Evolutionary conservation across 2,329 filamentous ascomycete genomes (phyloP), one percentile per base, ranked within the genome.

Genomic region (Stemphylium vesicarium): DNA sequence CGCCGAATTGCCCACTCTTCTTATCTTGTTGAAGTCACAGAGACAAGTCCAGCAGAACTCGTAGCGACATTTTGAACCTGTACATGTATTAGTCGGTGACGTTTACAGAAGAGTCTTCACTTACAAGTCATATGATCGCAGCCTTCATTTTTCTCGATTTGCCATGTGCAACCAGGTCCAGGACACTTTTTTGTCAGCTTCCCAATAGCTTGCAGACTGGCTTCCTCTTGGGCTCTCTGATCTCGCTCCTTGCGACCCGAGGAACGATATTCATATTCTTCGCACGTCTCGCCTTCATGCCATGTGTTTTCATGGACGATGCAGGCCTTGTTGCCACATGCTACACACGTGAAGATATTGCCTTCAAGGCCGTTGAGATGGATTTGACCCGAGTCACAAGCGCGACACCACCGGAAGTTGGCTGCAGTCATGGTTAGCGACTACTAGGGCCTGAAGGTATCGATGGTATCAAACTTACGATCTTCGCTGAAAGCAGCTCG

Each of bases 371-470:
- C 78, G 3, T 68, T 74, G 26, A 84, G 79, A 44, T 86, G 83
- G 10, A 84, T 75, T 54, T 86, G 84, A 0, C 84, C 83, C 1
- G 76, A 80, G 3, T 70, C 73, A 60, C 85, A 87, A 1, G 59
- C 59, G 4, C 82, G 77, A 60, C 85, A 87, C 80, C 81, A 85
- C n/a, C 79, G 69, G 64, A 85, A 86, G 45, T 80, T 79, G 0
- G 77, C 59, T 59, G 26, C 11, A 33, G 26, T 10, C 12, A 24
- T 37, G 20, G 20, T 46, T 38, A 51, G 42, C 48, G 31, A 2
- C 10, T 6, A 33, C 11, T 36, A 11, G 20, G 15, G 6, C 4
- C 7, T 13, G 2, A 31, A n/a, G 1, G 2, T 4, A 20, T 5
- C 22, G 7, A 1, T 12, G n/a, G 3, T 24, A 18, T 13, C 8